phyloP scores from a whole-genome alignment of 331 rosid species.

The Quercus lobata region DNA sequence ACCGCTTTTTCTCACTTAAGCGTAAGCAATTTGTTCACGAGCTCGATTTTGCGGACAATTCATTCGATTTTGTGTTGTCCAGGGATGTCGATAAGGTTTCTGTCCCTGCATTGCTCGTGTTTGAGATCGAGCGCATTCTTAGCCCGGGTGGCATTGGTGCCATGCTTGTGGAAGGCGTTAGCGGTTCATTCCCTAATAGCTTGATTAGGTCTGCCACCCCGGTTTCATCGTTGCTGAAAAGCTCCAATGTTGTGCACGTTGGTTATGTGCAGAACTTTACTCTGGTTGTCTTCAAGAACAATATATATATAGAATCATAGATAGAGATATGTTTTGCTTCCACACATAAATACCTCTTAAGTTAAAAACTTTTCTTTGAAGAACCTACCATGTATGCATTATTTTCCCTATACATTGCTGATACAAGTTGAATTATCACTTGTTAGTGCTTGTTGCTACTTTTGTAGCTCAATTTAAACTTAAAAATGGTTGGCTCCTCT shows the following conservation, averaged over 20 bases:
- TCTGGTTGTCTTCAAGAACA: slow-evolving; percentile 69
- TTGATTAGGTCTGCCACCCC: slow-evolving; percentile 73
- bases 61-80: slow-evolving; percentile 74
- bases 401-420: not conserved
- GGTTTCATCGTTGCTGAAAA: slow-evolving; percentile 69
- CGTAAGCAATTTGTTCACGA: slow-evolving; percentile 44
- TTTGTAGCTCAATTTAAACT: not conserved
- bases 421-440: not conserved
- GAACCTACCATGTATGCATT: not conserved
- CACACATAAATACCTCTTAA: not conserved
- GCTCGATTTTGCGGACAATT: slow-evolving; percentile 44
- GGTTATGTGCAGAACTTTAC: slow-evolving; percentile 42
- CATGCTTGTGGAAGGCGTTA: slow-evolving; percentile 35
- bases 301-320: too few relatives aligned
- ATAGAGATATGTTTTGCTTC: not conserved
- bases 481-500: not conserved
- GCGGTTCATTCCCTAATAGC: slow-evolving; percentile 39
- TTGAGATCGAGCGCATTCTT: slow-evolving; percentile 91
- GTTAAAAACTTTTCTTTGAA: not conserved
- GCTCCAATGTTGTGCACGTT: slow-evolving; percentile 70
- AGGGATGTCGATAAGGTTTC: slow-evolving; percentile 63
- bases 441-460: not conserved
- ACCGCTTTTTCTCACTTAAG: slow-evolving; percentile 56
- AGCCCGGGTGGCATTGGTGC: slow-evolving; percentile 90
- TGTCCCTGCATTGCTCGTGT: slow-evolving; percentile 71